These are phyloP conservation scores for Clarireedia monteithiana DNA, from an alignment of 2,329 filamentous ascomycete genomes.

Conservation along the genomic window DNA sequence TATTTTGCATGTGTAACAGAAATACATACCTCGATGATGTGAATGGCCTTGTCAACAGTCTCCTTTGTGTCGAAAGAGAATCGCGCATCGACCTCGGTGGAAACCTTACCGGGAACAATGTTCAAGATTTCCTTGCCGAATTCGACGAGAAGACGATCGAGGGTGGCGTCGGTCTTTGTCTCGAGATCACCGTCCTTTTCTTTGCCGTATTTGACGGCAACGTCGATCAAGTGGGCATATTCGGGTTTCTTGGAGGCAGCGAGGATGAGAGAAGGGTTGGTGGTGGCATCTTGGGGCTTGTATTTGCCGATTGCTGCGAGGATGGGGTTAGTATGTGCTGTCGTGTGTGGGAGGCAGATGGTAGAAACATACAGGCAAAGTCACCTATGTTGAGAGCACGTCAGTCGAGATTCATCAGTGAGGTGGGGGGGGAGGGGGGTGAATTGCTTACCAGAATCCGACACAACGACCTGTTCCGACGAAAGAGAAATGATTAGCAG, in stretches of 20 bases:
- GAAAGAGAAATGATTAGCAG: constrained; percentile 6
- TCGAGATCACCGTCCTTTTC: constrained; percentile 59
- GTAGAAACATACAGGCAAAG: constrained; percentile 60
- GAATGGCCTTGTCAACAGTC: constrained; percentile 90
- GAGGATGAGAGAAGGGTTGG: constrained; percentile 98
- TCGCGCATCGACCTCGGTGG: constrained; percentile 92
- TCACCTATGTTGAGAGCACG: constrained; percentile 47
- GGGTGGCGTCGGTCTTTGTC: constrained; percentile 77
- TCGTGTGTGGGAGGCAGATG: constrained; percentile 2
- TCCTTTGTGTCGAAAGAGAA: constrained; percentile 94
- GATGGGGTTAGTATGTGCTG: constrained; percentile 12
- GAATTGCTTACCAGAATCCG: constrained; percentile 73
- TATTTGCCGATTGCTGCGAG: constrained; percentile 89
- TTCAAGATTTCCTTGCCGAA: constrained; percentile 97
- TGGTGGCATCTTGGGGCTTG: constrained; percentile 99
- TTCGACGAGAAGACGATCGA: constrained; percentile 92
- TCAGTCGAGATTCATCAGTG: constrained; percentile 4
- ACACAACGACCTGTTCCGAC: constrained; percentile 70
- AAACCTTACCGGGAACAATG: constrained; percentile 97
- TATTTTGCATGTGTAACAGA: not conserved
- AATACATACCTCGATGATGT: constrained; percentile 89
- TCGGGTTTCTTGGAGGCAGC: constrained; percentile 97
- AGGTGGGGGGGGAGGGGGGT: not conserved
- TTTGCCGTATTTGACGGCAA: constrained; percentile 82
- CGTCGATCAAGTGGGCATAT: constrained; percentile 87